Evolutionary conservation across 1,284 basidiomycete species (phyloP), one percentile per base, ranked within the genome.

Genomic region (Microbotryum scabiosae): DNA sequence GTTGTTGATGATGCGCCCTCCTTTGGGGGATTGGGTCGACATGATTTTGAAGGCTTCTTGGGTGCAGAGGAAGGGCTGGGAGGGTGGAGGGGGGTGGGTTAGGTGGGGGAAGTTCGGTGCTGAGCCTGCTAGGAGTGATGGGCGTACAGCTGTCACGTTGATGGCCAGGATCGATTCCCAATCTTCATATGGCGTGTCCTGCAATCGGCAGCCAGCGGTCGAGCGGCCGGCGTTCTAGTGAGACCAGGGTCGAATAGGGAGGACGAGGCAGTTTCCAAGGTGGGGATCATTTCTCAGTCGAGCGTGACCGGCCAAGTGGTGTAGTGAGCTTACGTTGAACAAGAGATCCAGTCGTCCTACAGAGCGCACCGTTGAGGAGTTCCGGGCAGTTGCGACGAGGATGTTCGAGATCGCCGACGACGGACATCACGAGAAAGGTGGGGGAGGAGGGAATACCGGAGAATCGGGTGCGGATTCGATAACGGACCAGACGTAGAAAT

Each of bases 1-100:
- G 67, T 90, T 89, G 76, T 90, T 90, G 75, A 90, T 85, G 68
- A 91, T 87, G 16, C 74, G 70, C 77, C 87, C 87, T 14, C 57
- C 88, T 62, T 78, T 79, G 4, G 88, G 88, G 0, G 75, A 73
- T 72, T 90, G 87, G 0, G 74, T 70, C 72, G 87, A 89, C 82
- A 90, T 90, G 12, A 83, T 74, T 60, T 76, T 80, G 69, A 88
- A 79, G 8, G 88, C 88, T 65, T 87, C 83, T n/a, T 84, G 80
- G 0, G 86, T 85, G 73, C 86, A 88, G 48, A 90, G 76, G 71
- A 89, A 88, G 0, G 85, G 78, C 1, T 18, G 51, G 6, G 36
- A 10, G 9, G 16, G 20, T 16, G 7, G 7, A 21, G 7, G 16
- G 12, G n/a, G 9, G 2, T 26, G 4, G 18, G 18, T 20, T 28